Evolutionary conservation across 768 basidiomycete species (phyloP), one percentile per base, ranked within the genome.

Genomic region (Collybiopsis confluens): DNA sequence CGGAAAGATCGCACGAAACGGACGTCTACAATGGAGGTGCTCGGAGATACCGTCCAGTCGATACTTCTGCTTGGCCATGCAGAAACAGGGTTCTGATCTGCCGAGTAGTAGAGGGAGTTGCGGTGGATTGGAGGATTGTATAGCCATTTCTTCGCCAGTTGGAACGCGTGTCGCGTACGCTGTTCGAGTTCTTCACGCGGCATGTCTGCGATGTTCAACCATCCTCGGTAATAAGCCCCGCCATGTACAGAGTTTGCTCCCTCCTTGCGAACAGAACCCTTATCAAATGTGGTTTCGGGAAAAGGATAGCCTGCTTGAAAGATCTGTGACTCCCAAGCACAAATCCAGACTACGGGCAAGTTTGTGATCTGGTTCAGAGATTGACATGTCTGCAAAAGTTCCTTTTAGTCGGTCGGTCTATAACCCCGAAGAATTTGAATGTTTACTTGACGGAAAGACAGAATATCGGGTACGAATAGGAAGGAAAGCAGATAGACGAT

Each of bases 281-380:
- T 35, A 11, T 21, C 30, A 33, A 33, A 33, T 6, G 30, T 33
- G 13, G 54, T 18, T 60, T 54, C 5, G 1, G 79, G 73, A 56
- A 84, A 86, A 0, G 86, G 84, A 52, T 76, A 78, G 0, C 77
- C 76, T 21, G 64, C 65, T 6, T 59, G 53, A 2, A 81, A 62
- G 45, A 86, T 72, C 42, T 78, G 71, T 44, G 54, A 64, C 16
- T 58, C 60, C 59, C 75, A 80, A 16, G 75, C 78, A 41, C 75
- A 75, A 15, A 70, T 72, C 86, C 86, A 88, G 11, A 86, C 74
- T 53, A 78, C 72, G 43, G 75, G 78, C 23, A 79, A 68, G 5
- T 62, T 65, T 1, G 80, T 77, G n/a, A 83, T 55, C 9, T 59
- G 51, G 36, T 63, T 61, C 27, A 86, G 60, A n/a, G 72, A 71